phyloP scores from a whole-genome alignment of 306 rosid genomes.

The Dalbergia cultrata region DNA sequence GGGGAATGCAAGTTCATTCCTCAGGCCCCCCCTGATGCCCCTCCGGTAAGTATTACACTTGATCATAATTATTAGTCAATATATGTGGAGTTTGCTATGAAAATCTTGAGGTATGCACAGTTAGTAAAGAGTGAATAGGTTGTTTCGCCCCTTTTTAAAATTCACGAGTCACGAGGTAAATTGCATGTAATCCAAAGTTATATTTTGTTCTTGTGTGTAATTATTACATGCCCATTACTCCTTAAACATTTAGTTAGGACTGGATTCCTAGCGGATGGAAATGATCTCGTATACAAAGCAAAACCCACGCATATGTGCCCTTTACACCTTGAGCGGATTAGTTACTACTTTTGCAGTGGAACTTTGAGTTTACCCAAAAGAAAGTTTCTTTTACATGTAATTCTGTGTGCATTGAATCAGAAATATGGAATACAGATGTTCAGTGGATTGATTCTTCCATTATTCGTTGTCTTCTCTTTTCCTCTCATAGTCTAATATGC shows the following conservation, averaged over 20 bases:
- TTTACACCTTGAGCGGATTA: too few relatives aligned
- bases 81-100: not conserved
- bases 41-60: constrained; percentile 64
- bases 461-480: constrained; percentile 32
- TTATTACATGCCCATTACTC: not conserved
- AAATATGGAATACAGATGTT: constrained; percentile 6
- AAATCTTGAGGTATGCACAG: too few relatives aligned
- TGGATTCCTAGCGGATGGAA: too few relatives aligned
- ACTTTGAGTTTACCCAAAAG: too few relatives aligned
- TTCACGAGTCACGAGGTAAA: too few relatives aligned
- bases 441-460: constrained; percentile 21
- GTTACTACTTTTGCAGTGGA: too few relatives aligned
- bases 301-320: too few relatives aligned
- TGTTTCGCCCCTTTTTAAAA: too few relatives aligned
- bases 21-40: constrained; percentile 84
- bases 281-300: too few relatives aligned
- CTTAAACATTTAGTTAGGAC: too few relatives aligned
- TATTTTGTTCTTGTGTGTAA: too few relatives aligned
- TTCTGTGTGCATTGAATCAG: not conserved
- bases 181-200: not conserved
- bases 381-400: constrained; percentile 4
- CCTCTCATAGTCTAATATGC: not conserved
- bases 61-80: not conserved
- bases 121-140: too few relatives aligned
- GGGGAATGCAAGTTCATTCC: constrained; percentile 92